Base-by-base conservation (phyloP, 2,329 filamentous ascomycete species). In the Sarocladiaceae sp. region DNA sequence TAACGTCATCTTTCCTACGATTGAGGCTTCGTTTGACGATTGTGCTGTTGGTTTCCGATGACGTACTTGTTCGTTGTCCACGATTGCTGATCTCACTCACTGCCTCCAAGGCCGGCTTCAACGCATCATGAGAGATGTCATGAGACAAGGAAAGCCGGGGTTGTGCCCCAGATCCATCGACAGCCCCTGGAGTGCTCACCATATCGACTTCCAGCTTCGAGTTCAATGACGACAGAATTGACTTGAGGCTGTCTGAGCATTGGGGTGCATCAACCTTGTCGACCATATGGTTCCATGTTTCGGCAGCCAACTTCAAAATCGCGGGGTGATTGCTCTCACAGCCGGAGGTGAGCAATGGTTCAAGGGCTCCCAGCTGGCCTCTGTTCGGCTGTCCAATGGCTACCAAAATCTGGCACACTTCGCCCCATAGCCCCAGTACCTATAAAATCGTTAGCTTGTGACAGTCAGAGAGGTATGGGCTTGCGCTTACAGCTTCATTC, bases 251-350 rank as follows among this genome's bases (percentile, higher is more conserved):
- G 11, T 78, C 67, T 0, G 90, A 87, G 65, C 89, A 93, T 22
- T 80, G 69, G 1, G 90, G 62, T 4, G 71, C 69, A 3, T 80
- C 72, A 35, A 80, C 76, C 15, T 78, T 70, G 18, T 83, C 83
- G 61, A 90, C 90, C 0, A 84, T 78, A 0, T 68, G 64, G 58
- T 91, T 92, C 90, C 90, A 97, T 55, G 74, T 59, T 22, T 71
- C 69, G 33, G 73, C 67, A 17, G 76, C 69, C 61, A 62, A 74
- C 65, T 67, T 83, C 56, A 71, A 88, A 59, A 72, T 78, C 54
- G 65, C 71, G 53, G 62, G 70, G 61, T 77, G 87, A 65, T 71
- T 85, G 71, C 72, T 85, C 57, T 66, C 77, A 66, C 78, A 86
- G 1, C 76, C 79, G 11, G 78, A 75, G 37, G 73, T 77, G 15